Evolutionary conservation across 75 land plant species (phyloP).

Genomic region (Pinus taeda): DNA sequence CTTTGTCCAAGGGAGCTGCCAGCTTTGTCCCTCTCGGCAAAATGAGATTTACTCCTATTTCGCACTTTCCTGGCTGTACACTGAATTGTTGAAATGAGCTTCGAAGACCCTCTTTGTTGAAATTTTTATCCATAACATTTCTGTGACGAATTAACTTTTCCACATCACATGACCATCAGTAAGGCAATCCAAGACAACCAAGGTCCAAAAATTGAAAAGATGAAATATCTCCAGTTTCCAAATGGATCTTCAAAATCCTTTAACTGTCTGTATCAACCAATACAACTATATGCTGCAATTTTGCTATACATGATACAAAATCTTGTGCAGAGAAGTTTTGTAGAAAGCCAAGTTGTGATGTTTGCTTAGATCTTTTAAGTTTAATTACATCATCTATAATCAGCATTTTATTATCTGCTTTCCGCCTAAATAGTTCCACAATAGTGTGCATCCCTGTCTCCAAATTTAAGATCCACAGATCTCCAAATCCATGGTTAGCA

Average conservation of each 20-base stretch:
- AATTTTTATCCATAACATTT: background rate
- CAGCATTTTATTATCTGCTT: constrained; percentile 24
- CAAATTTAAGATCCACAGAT: constrained; percentile 47
- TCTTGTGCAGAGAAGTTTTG: constrained; percentile 20
- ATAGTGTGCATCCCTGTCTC: constrained; percentile 28
- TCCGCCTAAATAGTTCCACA: constrained; percentile 27
- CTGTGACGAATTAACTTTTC: constrained; percentile 35
- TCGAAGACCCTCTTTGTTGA: background rate
- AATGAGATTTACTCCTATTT: constrained; percentile 38
- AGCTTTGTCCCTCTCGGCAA: constrained; percentile 56
- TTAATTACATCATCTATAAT: constrained; percentile 16
- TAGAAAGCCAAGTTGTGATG: constrained; percentile 9
- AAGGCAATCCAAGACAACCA: constrained; percentile 70
- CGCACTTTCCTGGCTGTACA: constrained; percentile 27
- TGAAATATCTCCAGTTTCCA: constrained; percentile 33
- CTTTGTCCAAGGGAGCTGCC: constrained; percentile 52
- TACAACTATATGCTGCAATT: constrained; percentile 27
- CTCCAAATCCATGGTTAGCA: constrained; percentile 49
- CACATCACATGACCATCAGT: constrained; percentile 52
- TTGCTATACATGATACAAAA: constrained; percentile 48
- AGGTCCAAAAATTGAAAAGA: constrained; percentile 52
- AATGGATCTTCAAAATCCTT: constrained; percentile 28
- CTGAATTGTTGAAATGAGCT: background rate
- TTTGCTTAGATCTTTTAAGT: constrained; percentile 14
- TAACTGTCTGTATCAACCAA: constrained; percentile 63